Evolutionary conservation across 116 monocot genomes (phyloP).

Genomic region (Dioscorea cayenensis): DNA sequence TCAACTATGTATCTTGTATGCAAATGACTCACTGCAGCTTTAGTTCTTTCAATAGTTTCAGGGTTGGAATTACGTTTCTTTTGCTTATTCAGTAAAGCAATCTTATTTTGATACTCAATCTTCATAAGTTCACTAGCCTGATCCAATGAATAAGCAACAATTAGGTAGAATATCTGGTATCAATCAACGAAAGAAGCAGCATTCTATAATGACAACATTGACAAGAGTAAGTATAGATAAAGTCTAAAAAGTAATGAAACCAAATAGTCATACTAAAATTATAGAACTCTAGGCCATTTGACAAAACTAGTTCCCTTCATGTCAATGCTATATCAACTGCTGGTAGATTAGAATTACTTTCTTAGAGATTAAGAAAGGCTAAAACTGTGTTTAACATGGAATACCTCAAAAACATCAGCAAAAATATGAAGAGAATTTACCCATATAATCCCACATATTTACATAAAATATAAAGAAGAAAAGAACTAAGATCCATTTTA

Average conservation of each 20-base stretch:
- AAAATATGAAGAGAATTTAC: neutral
- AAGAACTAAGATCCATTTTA: constrained; percentile 8
- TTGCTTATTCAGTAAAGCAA: constrained; percentile 70
- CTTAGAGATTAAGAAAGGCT: too few relatives aligned
- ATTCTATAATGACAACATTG: too few relatives aligned
- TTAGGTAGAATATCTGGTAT: neutral
- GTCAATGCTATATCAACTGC: neutral
- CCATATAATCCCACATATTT: neutral
- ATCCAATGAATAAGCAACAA: neutral
- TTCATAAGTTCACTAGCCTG: constrained; percentile 90
- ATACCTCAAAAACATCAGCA: neutral
- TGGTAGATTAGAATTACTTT: too few relatives aligned
- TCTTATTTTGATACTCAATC: constrained; percentile 92
- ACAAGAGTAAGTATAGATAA: too few relatives aligned
- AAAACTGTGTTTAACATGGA: too few relatives aligned
- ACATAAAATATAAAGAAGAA: neutral
- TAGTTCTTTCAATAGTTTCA: constrained; percentile 78
- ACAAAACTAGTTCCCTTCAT: neutral
- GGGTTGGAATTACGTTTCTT: constrained; percentile 56
- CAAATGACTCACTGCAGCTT: constrained; percentile 89
- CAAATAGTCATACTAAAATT: too few relatives aligned
- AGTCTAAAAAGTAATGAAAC: too few relatives aligned
- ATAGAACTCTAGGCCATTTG: too few relatives aligned
- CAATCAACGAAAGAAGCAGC: neutral
- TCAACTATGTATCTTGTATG: constrained; percentile 96